Evolutionary conservation across 345 rosid genomes (phyloP).

Genomic region (Cardamine chenopodiifolia): DNA sequence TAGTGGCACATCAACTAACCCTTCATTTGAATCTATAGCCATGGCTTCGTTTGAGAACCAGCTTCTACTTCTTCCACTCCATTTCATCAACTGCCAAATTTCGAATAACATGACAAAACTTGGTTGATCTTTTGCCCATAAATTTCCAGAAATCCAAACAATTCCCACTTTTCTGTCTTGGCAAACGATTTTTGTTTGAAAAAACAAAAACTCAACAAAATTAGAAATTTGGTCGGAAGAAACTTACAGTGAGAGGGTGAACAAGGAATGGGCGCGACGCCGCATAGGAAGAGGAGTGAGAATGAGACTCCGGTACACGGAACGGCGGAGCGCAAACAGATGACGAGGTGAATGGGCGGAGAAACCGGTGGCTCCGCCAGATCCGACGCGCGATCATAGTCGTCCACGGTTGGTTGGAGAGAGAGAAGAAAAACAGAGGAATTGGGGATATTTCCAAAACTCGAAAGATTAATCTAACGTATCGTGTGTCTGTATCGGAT

Average conservation of each 20-base stretch:
- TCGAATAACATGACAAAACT: background rate
- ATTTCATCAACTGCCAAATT: slow-evolving; percentile 39
- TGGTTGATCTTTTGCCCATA: background rate
- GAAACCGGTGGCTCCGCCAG: slow-evolving; percentile 41
- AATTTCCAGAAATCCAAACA: background rate
- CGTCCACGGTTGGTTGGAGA: slow-evolving; percentile 5
- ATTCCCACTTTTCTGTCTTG: background rate
- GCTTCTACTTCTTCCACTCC: slow-evolving; percentile 41
- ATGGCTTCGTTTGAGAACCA: slow-evolving; percentile 58
- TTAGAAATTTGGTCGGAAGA: background rate
- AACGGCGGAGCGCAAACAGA: slow-evolving; percentile 23
- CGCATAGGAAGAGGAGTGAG: slow-evolving; percentile 26
- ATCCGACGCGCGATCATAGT: slow-evolving; percentile 43
- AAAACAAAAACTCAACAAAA: background rate
- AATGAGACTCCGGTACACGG: slow-evolving; percentile 18
- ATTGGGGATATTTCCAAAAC: background rate
- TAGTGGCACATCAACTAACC: slow-evolving; percentile 71
- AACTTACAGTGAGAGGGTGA: slow-evolving; percentile 26
- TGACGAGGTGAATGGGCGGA: slow-evolving; percentile 36
- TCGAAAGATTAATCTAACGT: slow-evolving; percentile 16
- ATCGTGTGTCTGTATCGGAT: slow-evolving; percentile 11
- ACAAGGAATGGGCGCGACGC: background rate
- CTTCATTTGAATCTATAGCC: slow-evolving; percentile 46
- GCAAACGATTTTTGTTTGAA: background rate
- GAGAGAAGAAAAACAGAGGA: background rate